phyloP scores from a whole-genome alignment of 495 filamentous ascomycete species.

The Podospora sp. region DNA sequence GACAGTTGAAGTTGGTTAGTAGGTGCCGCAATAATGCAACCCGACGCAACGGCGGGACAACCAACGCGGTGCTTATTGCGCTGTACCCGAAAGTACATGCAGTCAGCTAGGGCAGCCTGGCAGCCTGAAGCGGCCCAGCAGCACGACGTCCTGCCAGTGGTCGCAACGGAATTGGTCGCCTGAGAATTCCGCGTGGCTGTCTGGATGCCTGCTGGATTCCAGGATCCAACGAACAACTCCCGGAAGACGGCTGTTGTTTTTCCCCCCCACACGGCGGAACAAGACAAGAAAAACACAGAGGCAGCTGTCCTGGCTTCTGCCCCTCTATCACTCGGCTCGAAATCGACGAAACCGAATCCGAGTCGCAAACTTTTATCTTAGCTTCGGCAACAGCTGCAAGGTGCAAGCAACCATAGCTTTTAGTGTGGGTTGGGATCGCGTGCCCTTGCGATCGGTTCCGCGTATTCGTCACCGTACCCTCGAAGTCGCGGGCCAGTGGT shows the following conservation, averaged over 20 bases:
- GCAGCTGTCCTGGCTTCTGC: not conserved
- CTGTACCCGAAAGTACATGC: not conserved
- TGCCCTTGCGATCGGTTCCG: not conserved
- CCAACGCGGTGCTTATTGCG: not conserved
- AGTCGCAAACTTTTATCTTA: slow-evolving; percentile 9
- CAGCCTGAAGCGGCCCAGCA: not conserved
- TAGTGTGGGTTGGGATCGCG: slow-evolving; percentile 4
- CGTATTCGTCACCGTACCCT: slow-evolving; percentile 13
- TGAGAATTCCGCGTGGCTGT: not conserved
- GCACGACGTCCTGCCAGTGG: not conserved
- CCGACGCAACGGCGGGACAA: not conserved
- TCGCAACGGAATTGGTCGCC: not conserved
- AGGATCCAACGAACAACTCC: not conserved
- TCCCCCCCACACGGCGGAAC: not conserved
- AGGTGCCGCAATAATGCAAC: not conserved
- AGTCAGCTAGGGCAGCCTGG: not conserved
- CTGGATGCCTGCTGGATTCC: not conserved
- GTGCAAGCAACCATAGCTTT: slow-evolving; percentile 1
- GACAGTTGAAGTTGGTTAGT: not conserved
- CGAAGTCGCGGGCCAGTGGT: not conserved
- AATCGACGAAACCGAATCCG: slow-evolving; percentile 5
- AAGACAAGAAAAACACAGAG: not conserved
- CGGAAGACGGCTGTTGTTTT: not conserved
- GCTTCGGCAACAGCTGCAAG: slow-evolving; percentile 9
- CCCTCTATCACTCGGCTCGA: slow-evolving; percentile 1